A percentile compares a stretch with the other conserved stretches of the same genome.
Evolutionary conservation across 495 filamentous ascomycete species (phyloP).

Genomic region (Cenococcum geophilum): DNA sequence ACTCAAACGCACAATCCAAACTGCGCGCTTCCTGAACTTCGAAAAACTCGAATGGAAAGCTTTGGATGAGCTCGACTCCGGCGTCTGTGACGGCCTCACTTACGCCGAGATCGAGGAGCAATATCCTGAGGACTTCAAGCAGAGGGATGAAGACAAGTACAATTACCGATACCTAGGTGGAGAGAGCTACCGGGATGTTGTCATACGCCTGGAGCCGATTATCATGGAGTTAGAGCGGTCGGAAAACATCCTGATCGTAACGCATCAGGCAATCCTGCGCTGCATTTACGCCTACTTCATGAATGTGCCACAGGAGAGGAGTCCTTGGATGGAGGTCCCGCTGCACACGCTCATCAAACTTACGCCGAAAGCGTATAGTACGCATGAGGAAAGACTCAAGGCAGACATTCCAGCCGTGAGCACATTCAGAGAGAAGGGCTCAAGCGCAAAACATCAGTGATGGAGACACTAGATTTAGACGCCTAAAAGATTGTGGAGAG

Average conservation of each 20-base stretch:
- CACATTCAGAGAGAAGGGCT: constrained; percentile 89
- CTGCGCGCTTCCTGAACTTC: constrained; percentile 76
- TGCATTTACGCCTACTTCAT: constrained; percentile 99
- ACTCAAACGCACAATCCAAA: constrained; percentile 84
- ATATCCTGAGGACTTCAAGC: constrained; percentile 91
- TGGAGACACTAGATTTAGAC: no score
- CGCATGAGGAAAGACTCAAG: constrained; percentile 75
- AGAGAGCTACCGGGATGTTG: constrained; percentile 94
- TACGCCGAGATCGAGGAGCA: constrained; percentile 83
- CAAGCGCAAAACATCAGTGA: constrained; percentile 65
- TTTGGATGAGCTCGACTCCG: constrained; percentile 91
- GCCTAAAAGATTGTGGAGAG: no score
- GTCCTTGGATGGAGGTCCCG: constrained; percentile 96
- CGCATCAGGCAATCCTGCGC: constrained; percentile 90
- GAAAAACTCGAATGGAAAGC: constrained; percentile 98
- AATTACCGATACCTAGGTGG: constrained; percentile 98
- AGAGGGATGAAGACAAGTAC: constrained; percentile 95
- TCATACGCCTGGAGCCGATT: constrained; percentile 94
- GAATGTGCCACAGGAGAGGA: constrained; percentile 85
- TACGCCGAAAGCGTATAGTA: constrained; percentile 89
- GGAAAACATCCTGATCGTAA: constrained; percentile 96
- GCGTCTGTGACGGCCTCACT: constrained; percentile 93
- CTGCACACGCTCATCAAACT: constrained; percentile 94
- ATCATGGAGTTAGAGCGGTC: constrained; percentile 97
- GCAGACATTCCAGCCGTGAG: constrained; percentile 91